Evolutionary conservation across 2,329 filamentous ascomycete genomes (phyloP), one percentile per base, ranked within the genome.

Genomic region (Teratosphaeriaceae sp.): DNA sequence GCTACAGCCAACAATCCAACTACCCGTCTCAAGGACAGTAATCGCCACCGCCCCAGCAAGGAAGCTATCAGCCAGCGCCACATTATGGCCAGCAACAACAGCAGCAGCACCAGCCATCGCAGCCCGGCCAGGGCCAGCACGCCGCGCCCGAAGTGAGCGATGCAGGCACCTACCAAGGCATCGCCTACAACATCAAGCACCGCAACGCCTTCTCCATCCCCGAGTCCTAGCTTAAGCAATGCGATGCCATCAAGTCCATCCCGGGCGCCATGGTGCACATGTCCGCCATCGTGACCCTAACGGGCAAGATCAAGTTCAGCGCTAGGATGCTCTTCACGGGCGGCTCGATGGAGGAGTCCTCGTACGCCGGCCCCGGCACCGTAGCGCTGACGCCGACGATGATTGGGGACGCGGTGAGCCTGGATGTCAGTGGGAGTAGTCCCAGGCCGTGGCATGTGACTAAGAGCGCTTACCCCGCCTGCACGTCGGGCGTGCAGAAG

Each of bases 241-340:
- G 87, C 2, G 94, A 86, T 56, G 88, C 88, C 0, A 65, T 96
- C 40, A 73, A 72, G 16, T 85, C 80, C 2, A 90, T 85, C 59
- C 88, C 89, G 19, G 85, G 88, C 12, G 78, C 80, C 40, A 90
- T 97, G 87, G 85, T 96, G 54, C 85, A 86, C 58, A 96, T 96
- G 90, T 87, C 85, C 2, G 82, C 85, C 1, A 84, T 82, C 4
- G 74, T 96, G 39, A 87, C 83, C 0, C 76, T 96, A 30, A 84
- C 83, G 64, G 90, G 90, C 43, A 73, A 74, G 27, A 63, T 90
- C 50, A 90, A 88, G 49, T 92, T 96, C 63, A 84, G 79, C 44
- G 72, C 90, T 68, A 95, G 94, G 67, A 96, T 95, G 67, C 72
- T 94, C 11, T 71, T 96, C 41, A 76, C 82, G 0, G 85, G 88